These are phyloP conservation scores for Endogone sp. DNA, from an alignment of 192 early-diverging fungal species.

Conservation along the genomic window DNA sequence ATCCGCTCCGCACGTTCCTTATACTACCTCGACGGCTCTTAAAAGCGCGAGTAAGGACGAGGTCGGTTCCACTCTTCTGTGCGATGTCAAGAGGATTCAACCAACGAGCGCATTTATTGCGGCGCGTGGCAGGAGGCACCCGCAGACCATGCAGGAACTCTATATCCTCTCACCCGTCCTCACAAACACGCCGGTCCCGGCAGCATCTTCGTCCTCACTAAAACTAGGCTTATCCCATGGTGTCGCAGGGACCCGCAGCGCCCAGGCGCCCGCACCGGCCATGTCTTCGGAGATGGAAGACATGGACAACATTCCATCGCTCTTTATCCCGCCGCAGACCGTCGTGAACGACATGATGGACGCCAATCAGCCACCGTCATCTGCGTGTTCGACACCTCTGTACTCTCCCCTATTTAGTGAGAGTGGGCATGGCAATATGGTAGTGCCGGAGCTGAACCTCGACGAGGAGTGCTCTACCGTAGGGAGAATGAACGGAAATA, in stretches of 20 bases:
- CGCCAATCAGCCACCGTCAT: slow-evolving; percentile 31
- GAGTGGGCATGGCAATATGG: slow-evolving; percentile 3
- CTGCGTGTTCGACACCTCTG: slow-evolving; percentile 36
- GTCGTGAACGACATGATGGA: slow-evolving; percentile 27
- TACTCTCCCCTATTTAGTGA: slow-evolving; percentile 40
- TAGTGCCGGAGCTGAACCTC: not conserved
- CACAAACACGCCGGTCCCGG: not conserved
- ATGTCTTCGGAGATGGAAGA: slow-evolving; percentile 3
- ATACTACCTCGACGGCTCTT: slow-evolving; percentile 24
- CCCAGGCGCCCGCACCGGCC: not conserved
- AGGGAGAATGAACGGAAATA: not conserved
- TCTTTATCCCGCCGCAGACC: not conserved
- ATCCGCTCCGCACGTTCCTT: slow-evolving; percentile 23
- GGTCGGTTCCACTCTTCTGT: slow-evolving; percentile 26
- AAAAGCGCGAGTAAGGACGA: slow-evolving; percentile 27
- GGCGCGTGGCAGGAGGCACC: slow-evolving; percentile 7
- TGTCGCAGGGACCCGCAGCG: not conserved
- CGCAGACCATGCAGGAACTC: slow-evolving; percentile 1
- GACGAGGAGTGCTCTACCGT: not conserved
- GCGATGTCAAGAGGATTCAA: slow-evolving; percentile 10
- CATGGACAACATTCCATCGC: not conserved
- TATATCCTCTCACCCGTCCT: slow-evolving; percentile 8
- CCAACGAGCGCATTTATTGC: slow-evolving; percentile 15
- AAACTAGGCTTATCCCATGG: not conserved
- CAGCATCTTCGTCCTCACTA: slow-evolving; percentile 10